Percentiles rank a stretch among this genome's conserved stretches.
Conservation (phyloP, 2,329 filamentous ascomycete genomes). For the Apiospora marii region DNA sequence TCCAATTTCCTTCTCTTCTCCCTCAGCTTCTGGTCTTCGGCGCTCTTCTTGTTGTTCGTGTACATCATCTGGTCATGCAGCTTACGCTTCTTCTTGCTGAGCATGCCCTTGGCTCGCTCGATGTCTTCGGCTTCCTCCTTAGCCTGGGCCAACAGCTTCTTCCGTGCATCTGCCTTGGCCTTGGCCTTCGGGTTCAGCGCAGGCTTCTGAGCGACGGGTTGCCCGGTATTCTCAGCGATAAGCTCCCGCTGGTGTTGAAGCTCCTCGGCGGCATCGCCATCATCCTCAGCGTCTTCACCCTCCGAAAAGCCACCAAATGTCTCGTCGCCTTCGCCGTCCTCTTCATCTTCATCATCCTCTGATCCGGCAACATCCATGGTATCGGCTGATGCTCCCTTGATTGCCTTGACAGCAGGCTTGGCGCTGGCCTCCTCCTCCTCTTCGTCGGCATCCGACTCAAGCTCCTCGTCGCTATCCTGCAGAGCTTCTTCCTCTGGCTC, state of each 20-base stretch:
- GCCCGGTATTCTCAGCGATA: constrained; percentile 87
- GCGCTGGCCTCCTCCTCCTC: constrained; percentile 44
- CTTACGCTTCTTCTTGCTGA: constrained; percentile 97
- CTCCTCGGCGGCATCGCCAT: constrained; percentile 66
- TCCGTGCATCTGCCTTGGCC: constrained; percentile 73
- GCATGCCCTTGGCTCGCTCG: constrained; percentile 96
- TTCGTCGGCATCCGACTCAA: constrained; percentile 55
- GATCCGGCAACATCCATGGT: constrained; percentile 60
- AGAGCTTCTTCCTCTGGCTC: constrained; percentile 87
- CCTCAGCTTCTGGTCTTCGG: constrained; percentile 85
- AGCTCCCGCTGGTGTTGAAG: constrained; percentile 86
- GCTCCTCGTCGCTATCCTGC: constrained; percentile 66
- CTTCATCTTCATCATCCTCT: constrained; percentile 54
- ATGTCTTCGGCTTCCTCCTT: constrained; percentile 85
- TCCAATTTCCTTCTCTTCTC: constrained; percentile 92
- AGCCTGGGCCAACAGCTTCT: constrained; percentile 74
- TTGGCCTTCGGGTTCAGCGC: constrained; percentile 62
- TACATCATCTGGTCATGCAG: constrained; percentile 97
- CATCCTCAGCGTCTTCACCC: constrained; percentile 49
- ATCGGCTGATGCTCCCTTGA: constrained; percentile 51
- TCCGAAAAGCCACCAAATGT: constrained; percentile 61
- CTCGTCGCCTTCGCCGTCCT: constrained; percentile 50
- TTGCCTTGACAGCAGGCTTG: constrained; percentile 45
- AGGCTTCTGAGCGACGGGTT: constrained; percentile 58
- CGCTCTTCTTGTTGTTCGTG: constrained; percentile 91